Conservation (phyloP, 116 monocot species). For the Trichopus zeylanicus region DNA sequence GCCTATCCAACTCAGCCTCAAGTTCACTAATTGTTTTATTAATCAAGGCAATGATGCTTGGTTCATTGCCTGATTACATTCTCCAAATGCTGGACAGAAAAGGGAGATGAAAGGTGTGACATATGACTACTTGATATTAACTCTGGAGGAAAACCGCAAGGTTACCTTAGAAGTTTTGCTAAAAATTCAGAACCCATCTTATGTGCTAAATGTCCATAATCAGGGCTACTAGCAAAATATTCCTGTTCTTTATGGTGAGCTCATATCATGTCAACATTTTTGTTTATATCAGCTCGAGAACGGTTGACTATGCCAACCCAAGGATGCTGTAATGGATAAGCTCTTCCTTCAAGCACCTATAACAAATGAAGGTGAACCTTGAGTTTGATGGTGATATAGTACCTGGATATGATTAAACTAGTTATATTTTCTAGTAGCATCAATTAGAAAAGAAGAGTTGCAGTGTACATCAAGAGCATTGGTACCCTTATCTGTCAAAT, state of each 20-base stretch:
- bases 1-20: constrained; percentile 78
- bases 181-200: constrained; percentile 99
- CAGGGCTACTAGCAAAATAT: constrained; percentile 87
- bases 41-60: constrained; percentile 88
- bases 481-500: constrained; percentile 99
- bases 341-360: constrained; percentile 94
- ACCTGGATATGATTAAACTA: not conserved
- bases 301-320: constrained; percentile 99
- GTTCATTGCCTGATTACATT: constrained; percentile 74
- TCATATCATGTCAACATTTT: constrained; percentile 93
- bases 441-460: not conserved
- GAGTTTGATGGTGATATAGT: not conserved
- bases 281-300: constrained; percentile 98
- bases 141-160: constrained; percentile 2
- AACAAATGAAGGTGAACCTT: not conserved
- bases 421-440: not conserved
- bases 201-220: constrained; percentile 88
- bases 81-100: constrained; percentile 79
- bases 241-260: constrained; percentile 86
- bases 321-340: constrained; percentile 91
- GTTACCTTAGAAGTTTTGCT: constrained; percentile 85
- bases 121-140: constrained; percentile 1
- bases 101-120: not conserved
- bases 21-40: constrained; percentile 92
- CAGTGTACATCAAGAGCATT: constrained; percentile 91